phyloP scores from a whole-genome alignment of 2,329 filamentous ascomycete species.

The Aspergillus ochraceoroseus region DNA sequence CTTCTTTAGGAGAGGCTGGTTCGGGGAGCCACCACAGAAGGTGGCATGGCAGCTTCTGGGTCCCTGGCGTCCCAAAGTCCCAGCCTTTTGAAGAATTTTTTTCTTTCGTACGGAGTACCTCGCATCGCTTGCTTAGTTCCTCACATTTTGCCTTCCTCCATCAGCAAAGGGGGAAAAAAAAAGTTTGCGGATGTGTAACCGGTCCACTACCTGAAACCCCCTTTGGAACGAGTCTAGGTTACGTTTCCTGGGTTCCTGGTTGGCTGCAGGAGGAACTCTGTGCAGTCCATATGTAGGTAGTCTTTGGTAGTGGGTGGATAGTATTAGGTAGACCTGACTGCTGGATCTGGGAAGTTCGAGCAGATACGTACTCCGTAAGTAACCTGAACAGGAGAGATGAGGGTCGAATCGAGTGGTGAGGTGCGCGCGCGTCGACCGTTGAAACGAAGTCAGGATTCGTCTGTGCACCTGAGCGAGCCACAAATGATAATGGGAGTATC shows the following conservation, averaged over 20 bases:
- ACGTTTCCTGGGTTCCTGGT: neutral
- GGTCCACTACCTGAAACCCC: slow-evolving; percentile 12
- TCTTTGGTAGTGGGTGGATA: slow-evolving; percentile 10
- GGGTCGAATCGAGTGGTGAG: too few relatives aligned
- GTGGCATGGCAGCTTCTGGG: slow-evolving; percentile 5
- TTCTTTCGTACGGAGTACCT: too few relatives aligned
- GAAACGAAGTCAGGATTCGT: too few relatives aligned
- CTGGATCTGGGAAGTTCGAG: slow-evolving; percentile 1
- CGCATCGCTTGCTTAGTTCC: slow-evolving; percentile 3
- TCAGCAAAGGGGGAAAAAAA: slow-evolving; percentile 12
- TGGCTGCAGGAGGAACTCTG: too few relatives aligned
- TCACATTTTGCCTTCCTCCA: neutral
- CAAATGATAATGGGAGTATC: too few relatives aligned
- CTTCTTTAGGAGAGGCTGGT: neutral
- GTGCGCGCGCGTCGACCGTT: too few relatives aligned
- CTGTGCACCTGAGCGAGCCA: too few relatives aligned
- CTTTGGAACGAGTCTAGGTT: slow-evolving; percentile 11
- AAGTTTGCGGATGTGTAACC: slow-evolving; percentile 10
- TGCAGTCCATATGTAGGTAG: neutral
- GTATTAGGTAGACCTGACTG: slow-evolving; percentile 2
- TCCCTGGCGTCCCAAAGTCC: slow-evolving; percentile 2
- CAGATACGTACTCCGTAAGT: too few relatives aligned
- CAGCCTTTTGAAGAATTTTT: neutral
- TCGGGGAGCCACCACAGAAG: neutral
- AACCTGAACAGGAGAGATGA: too few relatives aligned